phyloP scores from a whole-genome alignment of 306 rosid genomes.

The Hylodesmum podocarpum region DNA sequence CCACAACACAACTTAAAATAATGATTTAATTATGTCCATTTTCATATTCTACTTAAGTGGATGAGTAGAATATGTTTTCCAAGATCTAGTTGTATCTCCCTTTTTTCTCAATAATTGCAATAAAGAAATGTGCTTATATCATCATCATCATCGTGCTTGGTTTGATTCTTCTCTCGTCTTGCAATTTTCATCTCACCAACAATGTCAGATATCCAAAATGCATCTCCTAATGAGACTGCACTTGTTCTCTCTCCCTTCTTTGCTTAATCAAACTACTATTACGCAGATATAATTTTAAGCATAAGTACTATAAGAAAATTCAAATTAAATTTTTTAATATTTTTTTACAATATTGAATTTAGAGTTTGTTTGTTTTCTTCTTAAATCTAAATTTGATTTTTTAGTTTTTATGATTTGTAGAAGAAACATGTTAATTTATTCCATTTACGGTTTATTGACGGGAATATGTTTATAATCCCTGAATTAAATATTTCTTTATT shows the following conservation, averaged over 20 bases:
- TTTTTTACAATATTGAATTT: too few species aligned
- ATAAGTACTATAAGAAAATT: neutral
- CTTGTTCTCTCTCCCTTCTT: constrained; percentile 12
- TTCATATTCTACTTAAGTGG: constrained; percentile 28
- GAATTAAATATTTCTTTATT: too few species aligned
- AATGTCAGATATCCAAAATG: neutral
- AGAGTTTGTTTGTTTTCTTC: too few species aligned
- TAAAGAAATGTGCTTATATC: constrained; percentile 12
- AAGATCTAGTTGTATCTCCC: constrained; percentile 27
- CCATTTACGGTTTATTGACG: too few species aligned
- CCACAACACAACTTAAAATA: neutral
- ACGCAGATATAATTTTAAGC: neutral
- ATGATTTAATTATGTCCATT: constrained; percentile 11
- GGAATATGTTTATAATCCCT: too few species aligned
- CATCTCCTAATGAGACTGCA: constrained; percentile 6
- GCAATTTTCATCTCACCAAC: constrained; percentile 13
- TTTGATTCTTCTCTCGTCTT: constrained; percentile 9
- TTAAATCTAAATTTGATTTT: too few species aligned
- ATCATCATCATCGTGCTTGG: neutral
- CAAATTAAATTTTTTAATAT: too few species aligned
- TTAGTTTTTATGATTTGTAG: too few species aligned
- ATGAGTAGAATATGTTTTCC: neutral
- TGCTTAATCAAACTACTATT: neutral
- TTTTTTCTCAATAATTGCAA: constrained; percentile 19
- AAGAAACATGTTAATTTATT: too few species aligned